Evolutionary conservation across 148 eudicot genomes (phyloP).

Genomic region (Agrostemma githago): DNA sequence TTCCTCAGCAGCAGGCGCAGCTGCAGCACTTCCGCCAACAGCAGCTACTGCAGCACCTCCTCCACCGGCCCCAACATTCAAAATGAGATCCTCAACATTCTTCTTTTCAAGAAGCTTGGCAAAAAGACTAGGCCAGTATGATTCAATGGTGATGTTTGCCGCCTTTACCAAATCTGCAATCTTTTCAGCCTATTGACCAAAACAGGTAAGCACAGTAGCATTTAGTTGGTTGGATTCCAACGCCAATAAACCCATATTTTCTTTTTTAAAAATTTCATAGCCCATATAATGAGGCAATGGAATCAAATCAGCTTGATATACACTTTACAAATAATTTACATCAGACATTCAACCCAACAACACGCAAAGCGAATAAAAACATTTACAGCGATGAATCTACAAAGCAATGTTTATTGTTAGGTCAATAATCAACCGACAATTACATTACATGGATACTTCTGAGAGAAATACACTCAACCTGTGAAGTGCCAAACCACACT

Average conservation of each 20-base stretch:
- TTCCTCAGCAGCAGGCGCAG: conserved; percentile 42
- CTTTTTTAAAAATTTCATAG: too few relatives aligned
- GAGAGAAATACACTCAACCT: too few relatives aligned
- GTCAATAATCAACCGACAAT: too few relatives aligned
- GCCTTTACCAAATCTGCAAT: conserved; percentile 46
- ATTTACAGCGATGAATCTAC: too few relatives aligned
- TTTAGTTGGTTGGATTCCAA: neutral
- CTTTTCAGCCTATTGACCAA: conserved; percentile 47
- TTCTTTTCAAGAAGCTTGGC: conserved; percentile 60
- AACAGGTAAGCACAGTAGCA: neutral
- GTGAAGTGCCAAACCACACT: too few relatives aligned
- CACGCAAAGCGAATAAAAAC: too few relatives aligned
- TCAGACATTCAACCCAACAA: too few relatives aligned
- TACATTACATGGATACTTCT: too few relatives aligned
- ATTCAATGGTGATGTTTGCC: conserved; percentile 42
- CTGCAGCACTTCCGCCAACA: conserved; percentile 27
- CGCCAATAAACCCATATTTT: neutral
- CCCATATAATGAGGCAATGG: too few relatives aligned
- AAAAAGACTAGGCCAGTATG: conserved; percentile 66
- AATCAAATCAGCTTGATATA: too few relatives aligned
- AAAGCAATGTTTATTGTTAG: too few relatives aligned
- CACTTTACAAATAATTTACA: too few relatives aligned
- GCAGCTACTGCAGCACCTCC: conserved; percentile 34
- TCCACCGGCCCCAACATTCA: conserved; percentile 58
- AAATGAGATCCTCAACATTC: conserved; percentile 52